Conservation (phyloP, 192 early-diverging fungal species). For the Backusella circina region DNA sequence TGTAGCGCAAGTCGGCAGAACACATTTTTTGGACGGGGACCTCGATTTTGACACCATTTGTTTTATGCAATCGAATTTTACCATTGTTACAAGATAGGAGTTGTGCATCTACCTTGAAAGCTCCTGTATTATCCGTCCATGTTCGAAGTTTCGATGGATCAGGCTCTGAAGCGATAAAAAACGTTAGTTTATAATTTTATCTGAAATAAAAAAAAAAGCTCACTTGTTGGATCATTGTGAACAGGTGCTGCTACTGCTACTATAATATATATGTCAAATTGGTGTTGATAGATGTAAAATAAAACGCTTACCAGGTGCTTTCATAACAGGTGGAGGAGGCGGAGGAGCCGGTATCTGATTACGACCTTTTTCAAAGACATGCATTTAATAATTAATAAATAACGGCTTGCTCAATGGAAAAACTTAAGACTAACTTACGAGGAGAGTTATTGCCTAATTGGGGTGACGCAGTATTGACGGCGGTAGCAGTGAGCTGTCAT, state of each 20-base stretch:
- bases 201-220: not conserved
- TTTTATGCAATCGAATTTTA: constrained; percentile 90
- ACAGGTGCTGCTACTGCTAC: not conserved
- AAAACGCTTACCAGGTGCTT: not conserved
- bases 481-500: constrained; percentile 2
- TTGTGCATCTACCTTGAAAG: constrained; percentile 92
- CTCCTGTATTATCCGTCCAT: constrained; percentile 91
- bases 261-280: not conserved
- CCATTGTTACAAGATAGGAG: constrained; percentile 76
- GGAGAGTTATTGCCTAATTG: constrained; percentile 9
- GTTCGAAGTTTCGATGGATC: constrained; percentile 47
- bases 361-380: constrained; percentile 6
- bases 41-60: constrained; percentile 91
- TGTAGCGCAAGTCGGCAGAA: constrained; percentile 45
- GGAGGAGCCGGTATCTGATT: constrained; percentile 32
- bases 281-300: not conserved
- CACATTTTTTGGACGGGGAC: constrained; percentile 89
- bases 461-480: constrained; percentile 7
- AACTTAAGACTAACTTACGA: not conserved
- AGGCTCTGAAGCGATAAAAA: constrained; percentile 9
- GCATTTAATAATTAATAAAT: not conserved
- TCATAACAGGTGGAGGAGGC: constrained; percentile 11
- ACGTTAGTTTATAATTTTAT: not conserved
- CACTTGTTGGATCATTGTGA: constrained; percentile 21
- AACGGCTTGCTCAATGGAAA: not conserved